phyloP scores from a whole-genome alignment of 345 rosid species.

The Camelina neglecta region DNA sequence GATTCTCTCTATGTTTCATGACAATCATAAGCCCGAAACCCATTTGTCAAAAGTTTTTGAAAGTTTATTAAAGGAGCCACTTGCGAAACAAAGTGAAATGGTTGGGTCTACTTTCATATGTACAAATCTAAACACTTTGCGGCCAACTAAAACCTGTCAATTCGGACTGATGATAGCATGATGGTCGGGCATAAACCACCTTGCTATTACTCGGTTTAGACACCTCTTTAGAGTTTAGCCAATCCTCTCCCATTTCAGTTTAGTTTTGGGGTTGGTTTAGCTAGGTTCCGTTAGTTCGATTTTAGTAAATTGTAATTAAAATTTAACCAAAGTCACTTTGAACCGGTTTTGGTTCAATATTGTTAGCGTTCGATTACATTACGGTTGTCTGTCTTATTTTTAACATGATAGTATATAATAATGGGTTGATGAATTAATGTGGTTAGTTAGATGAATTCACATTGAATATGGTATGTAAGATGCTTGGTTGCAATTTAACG shows the following conservation, averaged over 20 bases:
- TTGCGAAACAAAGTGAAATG: conserved; percentile 29
- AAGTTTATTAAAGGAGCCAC: conserved; percentile 32
- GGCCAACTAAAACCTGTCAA: conserved; percentile 21
- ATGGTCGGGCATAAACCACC: neutral
- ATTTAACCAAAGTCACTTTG: neutral
- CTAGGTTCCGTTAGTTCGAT: neutral
- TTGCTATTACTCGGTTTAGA: neutral
- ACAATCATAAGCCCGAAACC: conserved; percentile 18
- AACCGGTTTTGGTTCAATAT: neutral
- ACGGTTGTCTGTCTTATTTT: conserved; percentile 1
- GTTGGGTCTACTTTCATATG: conserved; percentile 37
- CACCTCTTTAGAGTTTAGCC: neutral
- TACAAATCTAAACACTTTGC: conserved; percentile 29
- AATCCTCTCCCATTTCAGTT: conserved; percentile 10
- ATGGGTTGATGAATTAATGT: neutral
- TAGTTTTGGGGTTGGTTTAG: neutral
- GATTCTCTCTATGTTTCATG: conserved; percentile 6
- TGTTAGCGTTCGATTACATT: neutral
- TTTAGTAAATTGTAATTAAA: neutral
- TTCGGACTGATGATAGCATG: neutral
- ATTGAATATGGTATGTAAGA: too few species aligned
- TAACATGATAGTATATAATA: neutral
- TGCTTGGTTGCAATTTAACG: too few species aligned
- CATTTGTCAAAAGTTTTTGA: conserved; percentile 34
- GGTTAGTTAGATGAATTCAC: too few species aligned